phyloP scores from a whole-genome alignment of 768 basidiomycete species.

The Lanmaoa rubissima region DNA sequence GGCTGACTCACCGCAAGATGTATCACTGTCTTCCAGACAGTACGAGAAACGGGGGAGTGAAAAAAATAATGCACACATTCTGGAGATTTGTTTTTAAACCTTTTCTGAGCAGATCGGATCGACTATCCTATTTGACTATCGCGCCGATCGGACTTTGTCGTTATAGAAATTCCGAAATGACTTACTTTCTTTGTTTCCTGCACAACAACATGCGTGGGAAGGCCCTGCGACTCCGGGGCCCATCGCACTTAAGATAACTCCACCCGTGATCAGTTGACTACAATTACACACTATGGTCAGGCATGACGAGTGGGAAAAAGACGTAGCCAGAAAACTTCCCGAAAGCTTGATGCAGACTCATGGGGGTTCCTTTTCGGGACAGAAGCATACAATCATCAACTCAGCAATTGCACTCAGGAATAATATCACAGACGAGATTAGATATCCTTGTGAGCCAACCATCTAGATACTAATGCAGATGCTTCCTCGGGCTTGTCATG shows the following conservation, averaged over 20 bases:
- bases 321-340: neutral
- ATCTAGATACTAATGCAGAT: constrained; percentile 59
- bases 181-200: neutral
- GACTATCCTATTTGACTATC: neutral
- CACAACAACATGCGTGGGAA: neutral
- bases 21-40: neutral
- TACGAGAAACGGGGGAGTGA: neutral
- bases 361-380: neutral
- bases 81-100: neutral
- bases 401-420: neutral
- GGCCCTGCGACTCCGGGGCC: neutral
- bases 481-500: constrained; percentile 68
- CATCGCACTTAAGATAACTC: neutral
- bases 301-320: neutral
- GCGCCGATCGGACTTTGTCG: neutral
- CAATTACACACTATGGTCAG: neutral
- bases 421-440: constrained; percentile 20
- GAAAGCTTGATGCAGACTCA: neutral
- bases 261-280: neutral
- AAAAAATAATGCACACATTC: neutral
- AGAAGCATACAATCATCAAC: neutral
- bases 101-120: neutral
- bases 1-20: neutral
- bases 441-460: constrained; percentile 48
- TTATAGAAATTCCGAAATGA: constrained; percentile 1